Base-by-base conservation (phyloP, 495 filamentous ascomycete genomes). In the Penicillium cosmopolitanum region DNA sequence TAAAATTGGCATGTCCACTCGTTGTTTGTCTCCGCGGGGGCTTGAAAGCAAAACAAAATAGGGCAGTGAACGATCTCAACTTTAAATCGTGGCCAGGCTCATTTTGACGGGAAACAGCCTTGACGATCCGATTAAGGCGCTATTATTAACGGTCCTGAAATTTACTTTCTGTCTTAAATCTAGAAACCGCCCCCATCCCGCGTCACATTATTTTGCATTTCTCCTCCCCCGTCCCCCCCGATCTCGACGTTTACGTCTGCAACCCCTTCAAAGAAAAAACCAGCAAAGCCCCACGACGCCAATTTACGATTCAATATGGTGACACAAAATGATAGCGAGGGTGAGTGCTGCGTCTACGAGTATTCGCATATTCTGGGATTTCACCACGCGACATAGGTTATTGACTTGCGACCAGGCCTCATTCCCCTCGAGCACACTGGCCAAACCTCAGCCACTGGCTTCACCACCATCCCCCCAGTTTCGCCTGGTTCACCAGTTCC, bases 301-400 rank as follows among this genome's bases (percentile, higher is more conserved):
- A 31, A 55, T 8, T 7, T 11, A 33, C 13, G 15, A 47, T n/a
- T 53, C 38, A 59, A 9, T 21, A 60, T 60, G 57, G 7, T 23
- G 15, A 28, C 16, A 3, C 25, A 23, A 15, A 38, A 56, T 13
- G 36, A 60, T 25, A 59, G 57, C 57, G 57, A 60, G 48, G 57
- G 57, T 55, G 2, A 50, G 34, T 44, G 8, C 18, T n/a, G 13
- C 36, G 4, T 25, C 25, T 23, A 23, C 23, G 2, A 23, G 23
- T 3, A 36, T 48, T 47, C 25, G n/a, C 8, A 31, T 31, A 31
- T 31, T 31, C 8, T 31, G 28, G 5, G 28, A 31, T 8, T 31
- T 1, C 28, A 25, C 23, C 23, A 11, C 23, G 19, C 46, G 46
- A 12, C 4, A 46, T 6, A 12, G 13, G 10, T 44, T 44, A 16